Evolutionary conservation across 495 filamentous ascomycete genomes (phyloP).

Genomic region (Podospora sp.): DNA sequence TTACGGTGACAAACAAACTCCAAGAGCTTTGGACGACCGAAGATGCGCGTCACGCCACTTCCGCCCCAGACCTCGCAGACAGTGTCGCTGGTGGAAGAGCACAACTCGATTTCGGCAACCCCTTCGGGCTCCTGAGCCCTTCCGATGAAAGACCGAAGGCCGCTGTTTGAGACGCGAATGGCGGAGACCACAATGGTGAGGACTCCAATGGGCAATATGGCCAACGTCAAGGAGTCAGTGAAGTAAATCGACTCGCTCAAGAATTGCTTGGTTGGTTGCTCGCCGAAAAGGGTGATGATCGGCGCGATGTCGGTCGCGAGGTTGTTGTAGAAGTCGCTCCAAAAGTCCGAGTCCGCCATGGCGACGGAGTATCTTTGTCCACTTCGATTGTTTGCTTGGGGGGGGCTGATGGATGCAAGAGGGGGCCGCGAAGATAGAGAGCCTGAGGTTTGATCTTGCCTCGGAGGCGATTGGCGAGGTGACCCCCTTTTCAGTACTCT

Average conservation of each 20-base stretch:
- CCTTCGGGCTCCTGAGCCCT: constrained; percentile 45
- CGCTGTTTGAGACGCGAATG: constrained; percentile 50
- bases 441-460: no score
- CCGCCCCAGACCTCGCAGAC: constrained; percentile 51
- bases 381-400: no score
- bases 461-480: no score
- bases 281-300: constrained; percentile 50
- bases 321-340: constrained; percentile 54
- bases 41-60: constrained; percentile 36
- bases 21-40: constrained; percentile 38
- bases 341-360: no score
- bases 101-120: constrained; percentile 37
- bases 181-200: constrained; percentile 53
- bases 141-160: constrained; percentile 52
- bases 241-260: constrained; percentile 47
- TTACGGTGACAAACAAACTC: no score
- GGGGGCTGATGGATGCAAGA: no score
- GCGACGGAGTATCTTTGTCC: no score
- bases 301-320: constrained; percentile 45
- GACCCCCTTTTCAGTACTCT: no score
- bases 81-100: constrained; percentile 37
- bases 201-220: constrained; percentile 52
- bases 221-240: constrained; percentile 53
- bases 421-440: no score
- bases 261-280: constrained; percentile 54